Evolutionary conservation across 2,329 filamentous ascomycete genomes (phyloP).

Genomic region (Trichoderma atrobrunneum): DNA sequence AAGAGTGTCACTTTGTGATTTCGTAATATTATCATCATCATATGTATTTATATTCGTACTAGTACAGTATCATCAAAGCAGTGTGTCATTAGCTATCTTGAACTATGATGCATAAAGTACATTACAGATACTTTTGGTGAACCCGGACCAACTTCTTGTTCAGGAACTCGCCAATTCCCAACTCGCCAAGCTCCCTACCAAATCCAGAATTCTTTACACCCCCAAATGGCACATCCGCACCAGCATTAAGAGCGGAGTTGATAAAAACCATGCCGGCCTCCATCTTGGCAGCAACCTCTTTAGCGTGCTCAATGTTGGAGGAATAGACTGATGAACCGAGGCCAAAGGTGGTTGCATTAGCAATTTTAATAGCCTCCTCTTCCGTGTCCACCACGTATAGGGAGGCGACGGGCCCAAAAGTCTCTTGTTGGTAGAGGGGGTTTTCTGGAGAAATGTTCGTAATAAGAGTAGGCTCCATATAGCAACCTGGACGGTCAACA

Average conservation of each 20-base stretch:
- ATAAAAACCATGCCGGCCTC: slow-evolving; percentile 50
- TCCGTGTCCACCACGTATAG: slow-evolving; percentile 29
- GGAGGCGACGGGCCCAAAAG: slow-evolving; percentile 30
- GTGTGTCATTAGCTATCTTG: no score
- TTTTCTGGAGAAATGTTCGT: slow-evolving; percentile 14
- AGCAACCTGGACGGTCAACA: slow-evolving; percentile 28
- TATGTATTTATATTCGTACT: no score
- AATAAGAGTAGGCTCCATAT: slow-evolving; percentile 29
- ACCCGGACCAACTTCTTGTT: slow-evolving; percentile 10
- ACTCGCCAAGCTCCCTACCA: background rate
- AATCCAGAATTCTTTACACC: slow-evolving; percentile 22
- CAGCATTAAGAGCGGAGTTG: slow-evolving; percentile 29
- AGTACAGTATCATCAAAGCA: no score
- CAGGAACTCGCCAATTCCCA: slow-evolving; percentile 6
- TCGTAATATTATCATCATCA: no score
- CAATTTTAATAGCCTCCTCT: slow-evolving; percentile 28
- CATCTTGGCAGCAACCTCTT: slow-evolving; percentile 45
- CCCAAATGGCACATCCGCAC: slow-evolving; percentile 30
- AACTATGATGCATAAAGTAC: no score
- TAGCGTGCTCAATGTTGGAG: slow-evolving; percentile 44
- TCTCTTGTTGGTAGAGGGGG: slow-evolving; percentile 29
- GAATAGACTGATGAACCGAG: slow-evolving; percentile 56
- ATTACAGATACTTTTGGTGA: background rate
- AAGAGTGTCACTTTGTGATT: no score
- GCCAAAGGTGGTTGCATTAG: slow-evolving; percentile 49